Evolutionary conservation across 2,329 filamentous ascomycete genomes (phyloP).

Genomic region (Talaromyces rugulosus): DNA sequence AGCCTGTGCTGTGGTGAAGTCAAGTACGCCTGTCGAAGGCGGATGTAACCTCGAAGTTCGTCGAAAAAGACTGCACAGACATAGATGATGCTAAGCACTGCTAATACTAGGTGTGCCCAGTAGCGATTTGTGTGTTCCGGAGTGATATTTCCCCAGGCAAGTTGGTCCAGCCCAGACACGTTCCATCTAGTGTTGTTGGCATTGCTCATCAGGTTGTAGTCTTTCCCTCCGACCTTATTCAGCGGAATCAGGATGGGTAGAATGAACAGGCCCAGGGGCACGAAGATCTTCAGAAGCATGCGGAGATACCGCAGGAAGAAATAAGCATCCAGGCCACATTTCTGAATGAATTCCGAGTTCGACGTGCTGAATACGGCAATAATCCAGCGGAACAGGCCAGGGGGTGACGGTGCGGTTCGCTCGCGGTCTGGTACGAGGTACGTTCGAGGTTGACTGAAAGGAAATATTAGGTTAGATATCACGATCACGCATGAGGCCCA

Average conservation of each 20-base stretch:
- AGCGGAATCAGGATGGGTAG: constrained; percentile 82
- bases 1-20: constrained; percentile 93
- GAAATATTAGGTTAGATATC: constrained; percentile 2
- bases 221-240: constrained; percentile 70
- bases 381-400: constrained; percentile 52
- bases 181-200: constrained; percentile 38
- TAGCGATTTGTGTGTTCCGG: constrained; percentile 63
- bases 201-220: constrained; percentile 48
- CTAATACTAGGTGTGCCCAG: constrained; percentile 80
- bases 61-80: constrained; percentile 83
- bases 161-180: constrained; percentile 68
- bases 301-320: constrained; percentile 92
- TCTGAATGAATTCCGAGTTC: constrained; percentile 83
- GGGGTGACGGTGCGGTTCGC: constrained; percentile 70
- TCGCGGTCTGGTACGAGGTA: constrained; percentile 83
- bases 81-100: constrained; percentile 72
- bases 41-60: constrained; percentile 83
- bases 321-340: constrained; percentile 93
- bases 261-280: constrained; percentile 73
- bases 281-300: constrained; percentile 84
- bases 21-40: constrained; percentile 88
- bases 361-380: constrained; percentile 61
- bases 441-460: constrained; percentile 68
- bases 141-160: constrained; percentile 85
- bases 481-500: neutral